phyloP scores from a whole-genome alignment of 208 protist species.

The Leishmania mexicana region DNA sequence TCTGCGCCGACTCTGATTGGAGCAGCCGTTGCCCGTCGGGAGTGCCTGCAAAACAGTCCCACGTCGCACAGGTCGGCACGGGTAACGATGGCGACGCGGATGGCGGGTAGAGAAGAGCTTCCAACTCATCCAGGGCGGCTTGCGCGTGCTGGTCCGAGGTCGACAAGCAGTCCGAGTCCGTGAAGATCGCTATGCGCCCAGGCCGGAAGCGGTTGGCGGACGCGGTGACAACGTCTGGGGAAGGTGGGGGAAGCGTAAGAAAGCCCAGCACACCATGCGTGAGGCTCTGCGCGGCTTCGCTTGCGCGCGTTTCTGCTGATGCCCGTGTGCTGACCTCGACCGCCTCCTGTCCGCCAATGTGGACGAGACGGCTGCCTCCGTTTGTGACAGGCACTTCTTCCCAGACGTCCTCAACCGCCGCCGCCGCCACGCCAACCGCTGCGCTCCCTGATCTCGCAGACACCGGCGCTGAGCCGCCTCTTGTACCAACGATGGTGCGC shows the following conservation, averaged over 20 bases:
- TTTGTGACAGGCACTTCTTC: neutral
- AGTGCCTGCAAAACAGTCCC: neutral
- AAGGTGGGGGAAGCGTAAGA: neutral
- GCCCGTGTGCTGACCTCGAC: neutral
- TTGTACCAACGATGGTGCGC: slow-evolving; percentile 1
- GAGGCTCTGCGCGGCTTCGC: neutral
- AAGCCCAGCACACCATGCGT: slow-evolving; percentile 25
- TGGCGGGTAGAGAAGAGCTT: neutral
- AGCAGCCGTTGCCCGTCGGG: slow-evolving; percentile 14
- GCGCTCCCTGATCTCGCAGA: neutral
- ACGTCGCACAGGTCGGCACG: neutral
- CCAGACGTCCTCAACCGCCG: slow-evolving; percentile 3
- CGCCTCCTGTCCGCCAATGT: slow-evolving; percentile 1
- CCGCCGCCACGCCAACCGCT: neutral
- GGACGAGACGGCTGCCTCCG: neutral
- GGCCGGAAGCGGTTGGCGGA: neutral
- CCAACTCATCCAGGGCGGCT: slow-evolving; percentile 15
- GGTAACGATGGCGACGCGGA: neutral
- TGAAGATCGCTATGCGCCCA: slow-evolving; percentile 51
- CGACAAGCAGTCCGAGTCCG: slow-evolving; percentile 56
- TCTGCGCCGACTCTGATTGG: slow-evolving; percentile 17
- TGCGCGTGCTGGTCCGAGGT: slow-evolving; percentile 22
- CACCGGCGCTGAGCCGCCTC: neutral
- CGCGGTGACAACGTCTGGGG: neutral
- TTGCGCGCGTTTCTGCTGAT: neutral